Evolutionary conservation across 352 stramenopile genomes (phyloP).

Genomic region (Globisporangium alternatum): DNA sequence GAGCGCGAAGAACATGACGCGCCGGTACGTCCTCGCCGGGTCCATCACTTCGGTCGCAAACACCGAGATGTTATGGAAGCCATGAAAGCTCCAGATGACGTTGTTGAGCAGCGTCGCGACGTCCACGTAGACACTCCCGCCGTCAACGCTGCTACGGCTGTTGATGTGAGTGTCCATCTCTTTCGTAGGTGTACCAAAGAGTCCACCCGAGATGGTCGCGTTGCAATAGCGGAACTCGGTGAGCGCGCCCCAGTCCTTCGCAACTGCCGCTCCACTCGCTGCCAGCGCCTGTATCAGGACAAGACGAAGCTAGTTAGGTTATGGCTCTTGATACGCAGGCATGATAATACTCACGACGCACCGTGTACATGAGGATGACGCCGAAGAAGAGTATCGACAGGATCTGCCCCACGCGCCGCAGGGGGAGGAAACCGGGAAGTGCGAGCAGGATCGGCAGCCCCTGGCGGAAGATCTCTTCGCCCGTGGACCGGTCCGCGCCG

Average conservation of each 20-base stretch:
- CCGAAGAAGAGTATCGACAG: slow-evolving; percentile 28
- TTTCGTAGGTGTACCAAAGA: not conserved
- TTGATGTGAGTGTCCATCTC: not conserved
- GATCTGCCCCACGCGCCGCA: slow-evolving; percentile 37
- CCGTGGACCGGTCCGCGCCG: slow-evolving; percentile 21
- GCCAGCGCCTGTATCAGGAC: slow-evolving; percentile 24
- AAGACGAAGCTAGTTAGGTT: not conserved
- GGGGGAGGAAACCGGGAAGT: slow-evolving; percentile 40
- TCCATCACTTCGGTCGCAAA: slow-evolving; percentile 43
- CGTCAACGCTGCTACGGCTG: not conserved
- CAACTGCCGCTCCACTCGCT: slow-evolving; percentile 33
- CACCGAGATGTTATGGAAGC: slow-evolving; percentile 54
- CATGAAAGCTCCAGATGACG: slow-evolving; percentile 55
- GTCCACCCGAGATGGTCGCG: slow-evolving; percentile 4
- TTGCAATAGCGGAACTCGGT: slow-evolving; percentile 29
- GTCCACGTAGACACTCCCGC: slow-evolving; percentile 15
- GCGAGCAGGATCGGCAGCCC: slow-evolving; percentile 50
- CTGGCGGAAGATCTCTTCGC: slow-evolving; percentile 42
- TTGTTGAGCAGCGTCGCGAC: slow-evolving; percentile 28
- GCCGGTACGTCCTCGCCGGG: slow-evolving; percentile 31
- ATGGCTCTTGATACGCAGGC: not conserved
- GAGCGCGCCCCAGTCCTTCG: slow-evolving; percentile 35
- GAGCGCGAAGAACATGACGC: slow-evolving; percentile 39
- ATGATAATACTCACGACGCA: slow-evolving; percentile 18
- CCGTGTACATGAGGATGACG: slow-evolving; percentile 33